Conservation (phyloP, 257 asterid species). For the Euphrasia confusa region DNA sequence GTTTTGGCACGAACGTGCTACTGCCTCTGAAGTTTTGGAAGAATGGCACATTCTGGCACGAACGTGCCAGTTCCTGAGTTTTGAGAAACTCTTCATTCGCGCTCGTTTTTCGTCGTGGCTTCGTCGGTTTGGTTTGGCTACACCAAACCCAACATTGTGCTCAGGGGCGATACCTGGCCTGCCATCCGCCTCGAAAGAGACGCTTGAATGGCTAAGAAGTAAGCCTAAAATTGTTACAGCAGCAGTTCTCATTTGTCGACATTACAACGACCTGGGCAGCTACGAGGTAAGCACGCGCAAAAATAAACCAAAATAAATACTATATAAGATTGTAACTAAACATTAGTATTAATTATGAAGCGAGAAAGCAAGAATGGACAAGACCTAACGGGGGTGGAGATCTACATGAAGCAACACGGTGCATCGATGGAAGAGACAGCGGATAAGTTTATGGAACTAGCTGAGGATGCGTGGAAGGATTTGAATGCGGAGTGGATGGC, state of each 20-base stretch:
- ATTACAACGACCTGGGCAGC: background rate
- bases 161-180: too few species aligned
- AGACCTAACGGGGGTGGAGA: background rate
- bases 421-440: background rate
- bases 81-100: too few species aligned
- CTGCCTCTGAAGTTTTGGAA: too few species aligned
- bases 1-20: too few species aligned
- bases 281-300: background rate
- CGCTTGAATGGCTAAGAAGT: background rate
- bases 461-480: constrained; percentile 8
- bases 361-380: background rate
- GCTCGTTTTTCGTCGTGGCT: too few species aligned
- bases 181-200: background rate
- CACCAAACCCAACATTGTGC: too few species aligned
- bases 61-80: too few species aligned
- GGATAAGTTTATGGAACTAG: constrained; percentile 3
- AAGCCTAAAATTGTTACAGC: background rate
- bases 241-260: background rate
- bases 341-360: background rate
- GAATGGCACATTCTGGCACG: too few species aligned
- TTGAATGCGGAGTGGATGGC: constrained; percentile 1
- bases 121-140: too few species aligned
- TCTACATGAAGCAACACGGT: background rate
- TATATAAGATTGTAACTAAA: too few species aligned
- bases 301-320: background rate